phyloP scores from a whole-genome alignment of 352 stramenopile genomes.

The Globisporangium parvum region DNA sequence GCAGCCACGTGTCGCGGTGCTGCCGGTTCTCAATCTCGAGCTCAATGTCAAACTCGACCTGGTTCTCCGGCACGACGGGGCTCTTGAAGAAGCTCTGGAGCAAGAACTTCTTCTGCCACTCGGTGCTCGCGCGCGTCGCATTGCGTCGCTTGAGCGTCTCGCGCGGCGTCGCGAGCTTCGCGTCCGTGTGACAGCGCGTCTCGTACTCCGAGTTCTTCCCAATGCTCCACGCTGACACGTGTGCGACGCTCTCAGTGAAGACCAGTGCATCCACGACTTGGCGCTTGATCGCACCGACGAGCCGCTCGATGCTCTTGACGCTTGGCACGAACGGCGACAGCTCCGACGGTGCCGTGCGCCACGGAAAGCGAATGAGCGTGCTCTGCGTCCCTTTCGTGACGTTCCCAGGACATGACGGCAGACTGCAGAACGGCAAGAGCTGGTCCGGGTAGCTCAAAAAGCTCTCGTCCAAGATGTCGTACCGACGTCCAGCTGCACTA shows the following conservation, averaged over 20 bases:
- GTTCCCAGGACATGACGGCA: constrained; percentile 59
- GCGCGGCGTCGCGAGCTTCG: constrained; percentile 26
- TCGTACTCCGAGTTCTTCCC: constrained; percentile 60
- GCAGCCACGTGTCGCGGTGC: constrained; percentile 50
- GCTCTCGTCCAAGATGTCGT: constrained; percentile 52
- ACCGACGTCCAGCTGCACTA: constrained; percentile 33
- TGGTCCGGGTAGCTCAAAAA: constrained; percentile 72
- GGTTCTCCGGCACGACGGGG: constrained; percentile 45
- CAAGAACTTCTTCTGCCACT: constrained; percentile 78
- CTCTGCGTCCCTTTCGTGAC: constrained; percentile 36
- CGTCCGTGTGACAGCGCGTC: constrained; percentile 45
- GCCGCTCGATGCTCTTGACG: constrained; percentile 8
- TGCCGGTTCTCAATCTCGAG: constrained; percentile 54
- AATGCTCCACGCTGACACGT: constrained; percentile 59
- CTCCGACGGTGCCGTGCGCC: constrained; percentile 35
- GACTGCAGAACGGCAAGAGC: constrained; percentile 57
- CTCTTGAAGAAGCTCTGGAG: constrained; percentile 77
- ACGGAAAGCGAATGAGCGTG: constrained; percentile 70
- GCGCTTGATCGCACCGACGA: constrained; percentile 36
- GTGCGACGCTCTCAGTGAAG: constrained; percentile 63
- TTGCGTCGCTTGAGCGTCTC: constrained; percentile 40
- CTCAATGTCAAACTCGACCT: constrained; percentile 59
- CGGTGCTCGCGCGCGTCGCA: constrained; percentile 37
- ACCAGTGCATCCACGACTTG: constrained; percentile 53
- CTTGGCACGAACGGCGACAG: constrained; percentile 34